Conservation (phyloP, 2,329 filamentous ascomycete species). For the Sporothrix curviconia region DNA sequence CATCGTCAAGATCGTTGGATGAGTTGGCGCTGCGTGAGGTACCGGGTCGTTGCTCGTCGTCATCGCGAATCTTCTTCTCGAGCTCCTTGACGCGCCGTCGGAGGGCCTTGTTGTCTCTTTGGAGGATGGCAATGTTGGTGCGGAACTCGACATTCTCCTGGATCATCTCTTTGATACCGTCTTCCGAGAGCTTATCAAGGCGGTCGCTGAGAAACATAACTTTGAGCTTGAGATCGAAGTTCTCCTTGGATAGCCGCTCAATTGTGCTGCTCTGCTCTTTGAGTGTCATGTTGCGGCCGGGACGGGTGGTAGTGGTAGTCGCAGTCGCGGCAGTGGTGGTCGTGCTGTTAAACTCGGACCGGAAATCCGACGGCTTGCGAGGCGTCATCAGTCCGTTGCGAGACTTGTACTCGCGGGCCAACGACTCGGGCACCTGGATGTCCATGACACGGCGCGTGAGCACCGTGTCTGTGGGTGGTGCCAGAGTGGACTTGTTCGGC, state of each 20-base stretch:
- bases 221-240: constrained; percentile 94
- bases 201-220: constrained; percentile 96
- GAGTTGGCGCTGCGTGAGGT: constrained; percentile 52
- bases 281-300: constrained; percentile 70
- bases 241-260: constrained; percentile 92
- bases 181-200: constrained; percentile 86
- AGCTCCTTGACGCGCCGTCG: constrained; percentile 77
- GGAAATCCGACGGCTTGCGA: constrained; percentile 42
- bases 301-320: constrained; percentile 38
- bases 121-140: constrained; percentile 78
- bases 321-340: constrained; percentile 33
- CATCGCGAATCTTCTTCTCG: constrained; percentile 69
- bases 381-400: constrained; percentile 61
- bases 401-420: constrained; percentile 78
- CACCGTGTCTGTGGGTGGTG: constrained; percentile 76
- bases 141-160: constrained; percentile 94
- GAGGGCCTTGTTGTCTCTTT: constrained; percentile 82
- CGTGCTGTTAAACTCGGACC: constrained; percentile 4
- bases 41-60: constrained; percentile 51
- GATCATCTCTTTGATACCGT: constrained; percentile 96
- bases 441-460: constrained; percentile 83
- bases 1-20: constrained; percentile 49
- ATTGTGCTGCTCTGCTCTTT: constrained; percentile 98
- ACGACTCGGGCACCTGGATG: constrained; percentile 82
- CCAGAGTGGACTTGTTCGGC: constrained; percentile 37